Conservation (phyloP, 2,329 filamentous ascomycete species). For the Rosellinia necatrix region DNA sequence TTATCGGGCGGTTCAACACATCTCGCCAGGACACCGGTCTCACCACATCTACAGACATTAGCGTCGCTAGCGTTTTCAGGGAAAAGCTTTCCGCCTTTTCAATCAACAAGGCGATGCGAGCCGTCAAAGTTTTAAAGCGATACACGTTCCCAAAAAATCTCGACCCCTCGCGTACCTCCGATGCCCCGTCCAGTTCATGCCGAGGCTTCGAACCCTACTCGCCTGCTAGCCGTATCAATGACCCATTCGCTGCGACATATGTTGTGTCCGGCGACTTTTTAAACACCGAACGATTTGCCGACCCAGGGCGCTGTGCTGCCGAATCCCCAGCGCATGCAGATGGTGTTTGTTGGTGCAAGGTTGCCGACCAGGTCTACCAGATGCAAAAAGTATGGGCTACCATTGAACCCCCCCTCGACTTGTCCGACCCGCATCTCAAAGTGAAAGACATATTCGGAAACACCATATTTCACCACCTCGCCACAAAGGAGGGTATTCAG, state of each 20-base stretch:
- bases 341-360: slow-evolving; percentile 44
- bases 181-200: slow-evolving; percentile 12
- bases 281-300: slow-evolving; percentile 32
- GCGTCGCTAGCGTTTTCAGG: slow-evolving; percentile 31
- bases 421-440: slow-evolving; percentile 41
- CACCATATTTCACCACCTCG: slow-evolving; percentile 52
- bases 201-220: slow-evolving; percentile 6
- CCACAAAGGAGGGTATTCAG: slow-evolving; percentile 27
- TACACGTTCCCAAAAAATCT: slow-evolving; percentile 38
- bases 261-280: slow-evolving; percentile 58
- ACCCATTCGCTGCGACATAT: slow-evolving; percentile 34
- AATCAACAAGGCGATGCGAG: slow-evolving; percentile 29
- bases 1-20: slow-evolving; percentile 11
- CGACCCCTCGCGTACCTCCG: slow-evolving; percentile 26
- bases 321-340: slow-evolving; percentile 37
- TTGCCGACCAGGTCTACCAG: slow-evolving; percentile 21
- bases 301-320: slow-evolving; percentile 19
- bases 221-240: slow-evolving; percentile 30
- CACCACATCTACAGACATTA: slow-evolving; percentile 38
- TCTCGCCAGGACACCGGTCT: slow-evolving; percentile 35
- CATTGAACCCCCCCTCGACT: slow-evolving; percentile 38
- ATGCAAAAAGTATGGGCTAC: slow-evolving; percentile 25
- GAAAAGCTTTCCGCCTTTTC: slow-evolving; percentile 33
- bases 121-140: slow-evolving; percentile 36
- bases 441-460: slow-evolving; percentile 56